Conservation (phyloP, 2,329 filamentous ascomycete genomes). For the Talaromyces rugulosus region DNA sequence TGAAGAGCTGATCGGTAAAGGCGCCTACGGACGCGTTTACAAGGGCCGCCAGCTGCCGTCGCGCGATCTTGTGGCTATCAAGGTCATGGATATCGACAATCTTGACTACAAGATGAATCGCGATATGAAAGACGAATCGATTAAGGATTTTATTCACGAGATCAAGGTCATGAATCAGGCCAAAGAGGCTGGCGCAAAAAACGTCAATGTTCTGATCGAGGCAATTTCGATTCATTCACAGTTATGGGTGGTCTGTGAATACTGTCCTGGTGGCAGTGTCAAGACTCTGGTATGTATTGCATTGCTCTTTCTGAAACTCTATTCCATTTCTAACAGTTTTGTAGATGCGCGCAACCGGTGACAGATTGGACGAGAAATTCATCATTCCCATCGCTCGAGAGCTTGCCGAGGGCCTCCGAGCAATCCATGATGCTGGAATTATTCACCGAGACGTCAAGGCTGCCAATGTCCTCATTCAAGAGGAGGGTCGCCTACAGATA, state of each 20-base stretch:
- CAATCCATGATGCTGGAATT: slow-evolving; percentile 62
- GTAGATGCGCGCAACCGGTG: slow-evolving; percentile 46
- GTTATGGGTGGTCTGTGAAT: slow-evolving; percentile 64
- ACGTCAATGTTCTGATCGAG: slow-evolving; percentile 62
- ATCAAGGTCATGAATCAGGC: slow-evolving; percentile 60
- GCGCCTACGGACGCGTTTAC: slow-evolving; percentile 49
- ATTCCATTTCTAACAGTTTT: background rate
- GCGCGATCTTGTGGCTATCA: slow-evolving; percentile 46
- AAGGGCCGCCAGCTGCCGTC: slow-evolving; percentile 41
- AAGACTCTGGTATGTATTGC: slow-evolving; percentile 54
- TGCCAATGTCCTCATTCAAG: slow-evolving; percentile 61
- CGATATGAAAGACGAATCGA: slow-evolving; percentile 46
- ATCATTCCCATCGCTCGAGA: slow-evolving; percentile 63
- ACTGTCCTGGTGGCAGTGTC: slow-evolving; percentile 63
- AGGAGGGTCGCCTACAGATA: slow-evolving; percentile 59
- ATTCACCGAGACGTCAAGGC: slow-evolving; percentile 64
- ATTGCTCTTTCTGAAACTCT: slow-evolving; percentile 20
- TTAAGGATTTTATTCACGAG: slow-evolving; percentile 57
- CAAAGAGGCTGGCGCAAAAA: slow-evolving; percentile 58
- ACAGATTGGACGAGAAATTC: slow-evolving; percentile 55
- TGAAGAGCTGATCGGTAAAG: slow-evolving; percentile 50
- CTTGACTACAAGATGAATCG: slow-evolving; percentile 44
- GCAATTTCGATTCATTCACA: slow-evolving; percentile 61
- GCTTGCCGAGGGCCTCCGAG: slow-evolving; percentile 57
- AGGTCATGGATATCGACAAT: slow-evolving; percentile 49